Conservation (phyloP, 176 grass and related monocot genomes). For the Chloris gayana region DNA sequence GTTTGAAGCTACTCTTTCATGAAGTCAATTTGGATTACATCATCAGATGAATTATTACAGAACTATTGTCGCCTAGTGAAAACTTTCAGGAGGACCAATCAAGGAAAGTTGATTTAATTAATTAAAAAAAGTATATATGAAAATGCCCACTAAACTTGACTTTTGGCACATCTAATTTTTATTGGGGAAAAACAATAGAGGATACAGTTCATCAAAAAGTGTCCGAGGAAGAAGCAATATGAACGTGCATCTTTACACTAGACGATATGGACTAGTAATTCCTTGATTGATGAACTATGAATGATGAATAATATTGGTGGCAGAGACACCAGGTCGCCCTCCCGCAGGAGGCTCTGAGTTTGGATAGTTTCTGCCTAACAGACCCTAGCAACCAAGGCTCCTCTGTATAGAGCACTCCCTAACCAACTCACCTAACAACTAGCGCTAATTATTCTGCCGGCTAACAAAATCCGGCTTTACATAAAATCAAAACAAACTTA, state of each 20-base stretch:
- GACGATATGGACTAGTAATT: too few species aligned
- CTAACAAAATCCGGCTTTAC: too few species aligned
- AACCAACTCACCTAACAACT: too few species aligned
- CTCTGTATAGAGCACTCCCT: too few species aligned
- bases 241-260: neutral
- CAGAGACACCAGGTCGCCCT: too few species aligned
- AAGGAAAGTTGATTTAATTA: neutral
- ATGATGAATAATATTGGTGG: too few species aligned
- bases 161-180: neutral
- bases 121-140: neutral
- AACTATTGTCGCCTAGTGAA: neutral
- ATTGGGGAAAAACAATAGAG: neutral
- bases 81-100: neutral
- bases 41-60: neutral
- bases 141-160: constrained; percentile 9
- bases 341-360: too few species aligned
- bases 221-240: neutral
- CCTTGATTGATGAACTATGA: too few species aligned
- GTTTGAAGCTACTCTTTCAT: neutral
- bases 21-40: neutral
- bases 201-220: neutral
- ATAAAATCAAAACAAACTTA: too few species aligned
- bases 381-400: too few species aligned
- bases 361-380: too few species aligned
- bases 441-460: too few species aligned